phyloP scores from a whole-genome alignment of 768 basidiomycete species.

The Trametes cingulata region DNA sequence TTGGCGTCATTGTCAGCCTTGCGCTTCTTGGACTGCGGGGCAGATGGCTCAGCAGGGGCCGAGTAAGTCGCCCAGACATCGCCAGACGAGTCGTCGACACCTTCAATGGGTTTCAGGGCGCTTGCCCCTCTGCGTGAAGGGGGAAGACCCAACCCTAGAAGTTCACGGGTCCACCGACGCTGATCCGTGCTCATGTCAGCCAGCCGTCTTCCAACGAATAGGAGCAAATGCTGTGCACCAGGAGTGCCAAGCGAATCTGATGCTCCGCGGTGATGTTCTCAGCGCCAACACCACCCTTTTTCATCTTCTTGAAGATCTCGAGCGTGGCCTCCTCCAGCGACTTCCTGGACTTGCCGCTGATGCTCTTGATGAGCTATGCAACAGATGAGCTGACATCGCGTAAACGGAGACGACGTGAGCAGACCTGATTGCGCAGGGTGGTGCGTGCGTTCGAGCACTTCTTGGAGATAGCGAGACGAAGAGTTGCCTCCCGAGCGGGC shows the following conservation, averaged over 20 bases:
- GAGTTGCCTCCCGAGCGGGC: not conserved
- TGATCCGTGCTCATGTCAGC: not conserved
- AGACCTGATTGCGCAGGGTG: not conserved
- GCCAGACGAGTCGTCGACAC: not conserved
- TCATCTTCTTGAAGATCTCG: not conserved
- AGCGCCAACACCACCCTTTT: not conserved
- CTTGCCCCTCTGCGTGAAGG: not conserved
- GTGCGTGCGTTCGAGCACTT: not conserved
- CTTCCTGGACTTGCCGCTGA: not conserved
- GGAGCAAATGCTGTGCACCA: not conserved
- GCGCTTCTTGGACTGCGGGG: not conserved
- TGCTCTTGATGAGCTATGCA: not conserved
- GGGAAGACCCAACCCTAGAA: not conserved
- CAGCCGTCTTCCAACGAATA: not conserved
- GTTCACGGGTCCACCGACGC: conserved; percentile 3
- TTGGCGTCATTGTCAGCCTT: too few species aligned
- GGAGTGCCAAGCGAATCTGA: not conserved
- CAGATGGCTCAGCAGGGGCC: too few species aligned
- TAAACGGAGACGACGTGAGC: too few species aligned
- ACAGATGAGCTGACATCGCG: not conserved
- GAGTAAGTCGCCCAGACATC: not conserved
- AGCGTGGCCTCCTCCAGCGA: not conserved
- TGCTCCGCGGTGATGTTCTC: not conserved
- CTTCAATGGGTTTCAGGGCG: not conserved
- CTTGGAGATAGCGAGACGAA: not conserved